Evolutionary conservation across 78 protist species (phyloP), one percentile per base, ranked within the genome.

Genomic region (Salpingoeca rosetta): DNA sequence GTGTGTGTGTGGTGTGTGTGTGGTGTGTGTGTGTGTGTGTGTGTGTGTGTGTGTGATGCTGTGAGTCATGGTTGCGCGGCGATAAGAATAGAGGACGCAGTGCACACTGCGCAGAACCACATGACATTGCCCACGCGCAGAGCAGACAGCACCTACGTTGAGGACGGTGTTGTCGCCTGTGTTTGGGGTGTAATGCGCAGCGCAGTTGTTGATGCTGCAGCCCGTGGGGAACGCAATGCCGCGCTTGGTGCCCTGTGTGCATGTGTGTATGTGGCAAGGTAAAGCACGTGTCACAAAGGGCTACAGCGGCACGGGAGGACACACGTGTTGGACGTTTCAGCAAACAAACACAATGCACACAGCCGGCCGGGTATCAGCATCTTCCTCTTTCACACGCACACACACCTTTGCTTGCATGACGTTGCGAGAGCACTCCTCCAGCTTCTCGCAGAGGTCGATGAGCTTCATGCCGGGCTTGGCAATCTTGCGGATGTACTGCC

Each of bases 101-200:
- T n/a, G n/a, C n/a, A n/a, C n/a, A n/a, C n/a, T n/a, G n/a, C n/a
- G n/a, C n/a, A n/a, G n/a, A n/a, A n/a, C n/a, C n/a, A n/a, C n/a
- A n/a, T n/a, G n/a, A n/a, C n/a, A n/a, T n/a, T n/a, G n/a, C n/a
- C n/a, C n/a, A n/a, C n/a, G n/a, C n/a, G n/a, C n/a, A n/a, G n/a
- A n/a, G n/a, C n/a, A n/a, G n/a, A n/a, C n/a, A 51, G 17, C 31
- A 51, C 65, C 7, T 22, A 51, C 65, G 31, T 51, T 7, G 17
- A 51, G 65, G 35, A 96, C 95, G 2, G 97, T 95, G 85, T 92
- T 93, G 90, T 98, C 99, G 27, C 98, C 99, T 0, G 95, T n/a
- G 85, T 97, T 97, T 65, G 99, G 99, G 41, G 99, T 97, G 74
- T 57, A 97, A 89, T 98, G 99, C 37, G 99, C 99, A 0, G 99